phyloP scores from a whole-genome alignment of 2,329 filamentous ascomycete genomes.

The Ceratocystiopsis brevicomis region DNA sequence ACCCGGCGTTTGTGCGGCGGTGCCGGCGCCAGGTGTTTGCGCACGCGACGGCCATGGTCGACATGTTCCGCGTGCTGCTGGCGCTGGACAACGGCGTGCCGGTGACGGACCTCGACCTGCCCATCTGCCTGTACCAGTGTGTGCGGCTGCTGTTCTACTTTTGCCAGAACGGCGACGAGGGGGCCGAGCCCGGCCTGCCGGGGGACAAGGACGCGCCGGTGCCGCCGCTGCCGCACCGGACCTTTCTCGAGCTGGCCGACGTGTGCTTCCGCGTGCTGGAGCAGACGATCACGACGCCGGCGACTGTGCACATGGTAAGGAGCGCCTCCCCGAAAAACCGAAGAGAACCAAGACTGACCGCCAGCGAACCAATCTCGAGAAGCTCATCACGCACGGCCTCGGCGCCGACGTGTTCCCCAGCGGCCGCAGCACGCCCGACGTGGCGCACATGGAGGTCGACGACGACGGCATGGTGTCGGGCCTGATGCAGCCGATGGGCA shows the following conservation, averaged over 20 bases:
- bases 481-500: constrained; percentile 1
- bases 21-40: constrained; percentile 33
- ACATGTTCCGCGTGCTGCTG: constrained; percentile 33
- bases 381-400: constrained; percentile 28
- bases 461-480: constrained; percentile 5
- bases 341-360: background rate
- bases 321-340: constrained; percentile 1
- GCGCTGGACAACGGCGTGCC: constrained; percentile 30
- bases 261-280: constrained; percentile 31
- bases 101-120: constrained; percentile 34
- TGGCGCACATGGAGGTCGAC: constrained; percentile 8
- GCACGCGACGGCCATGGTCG: constrained; percentile 34
- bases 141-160: constrained; percentile 32
- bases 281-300: constrained; percentile 30
- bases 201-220: no score
- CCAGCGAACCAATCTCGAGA: constrained; percentile 27
- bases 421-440: constrained; percentile 7
- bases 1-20: constrained; percentile 26
- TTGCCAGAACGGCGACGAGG: constrained; percentile 22
- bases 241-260: constrained; percentile 29
- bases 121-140: constrained; percentile 36
- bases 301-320: constrained; percentile 28
- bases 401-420: constrained; percentile 15
- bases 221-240: constrained; percentile 17
- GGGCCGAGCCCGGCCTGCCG: constrained; percentile 17